Evolutionary conservation across 2,329 filamentous ascomycete species (phyloP), one percentile per base, ranked within the genome.

Genomic region (Penicillium sp.): DNA sequence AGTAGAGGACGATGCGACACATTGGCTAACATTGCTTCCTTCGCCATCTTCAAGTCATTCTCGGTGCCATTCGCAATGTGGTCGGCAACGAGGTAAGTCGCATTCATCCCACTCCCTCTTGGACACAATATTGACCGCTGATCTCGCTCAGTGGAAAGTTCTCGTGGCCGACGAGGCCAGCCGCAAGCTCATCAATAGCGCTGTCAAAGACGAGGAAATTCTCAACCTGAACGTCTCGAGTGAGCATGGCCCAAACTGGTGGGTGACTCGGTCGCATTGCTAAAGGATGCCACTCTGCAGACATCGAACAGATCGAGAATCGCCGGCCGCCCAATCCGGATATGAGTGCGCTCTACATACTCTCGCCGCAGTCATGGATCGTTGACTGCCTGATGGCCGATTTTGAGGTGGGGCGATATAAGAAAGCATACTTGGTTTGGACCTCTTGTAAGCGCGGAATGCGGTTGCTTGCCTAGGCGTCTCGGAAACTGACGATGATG

Each of bases 141-240:
- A 51, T 45, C 41, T 46, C 57, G 52, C 59, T 45, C 58, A 96
- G 90, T 98, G 93, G 93, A 98, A 97, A 81, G 88, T 96, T 58
- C 76, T 98, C 59, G 85, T 98, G 45, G 77, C 96, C 62, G 93
- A 98, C 72, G 84, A 88, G 58, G 78, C 76, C 48, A 90, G 88
- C 66, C 84, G 85, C 67, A 90, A 86, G 69, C 80, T 98, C 60
- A 79, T 98, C 61, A 85, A 95, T 72, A 95, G 91, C 76, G 86
- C 88, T 40, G 82, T 91, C 66, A 91, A 89, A 63, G 87, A 96
- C 75, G 91, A 98, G 81, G 89, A 96, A 64, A 94, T 98, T 58
- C 85, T 98, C 72, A 94, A 95, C 67, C 83, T 90, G 72, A 95
- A 95, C 68, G 88, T 98, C 70, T 91, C 90, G 58, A 95, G 90